These are phyloP conservation scores for Naganishia vishniacii DNA, from an alignment of 768 basidiomycete genomes.

Conservation along the genomic window DNA sequence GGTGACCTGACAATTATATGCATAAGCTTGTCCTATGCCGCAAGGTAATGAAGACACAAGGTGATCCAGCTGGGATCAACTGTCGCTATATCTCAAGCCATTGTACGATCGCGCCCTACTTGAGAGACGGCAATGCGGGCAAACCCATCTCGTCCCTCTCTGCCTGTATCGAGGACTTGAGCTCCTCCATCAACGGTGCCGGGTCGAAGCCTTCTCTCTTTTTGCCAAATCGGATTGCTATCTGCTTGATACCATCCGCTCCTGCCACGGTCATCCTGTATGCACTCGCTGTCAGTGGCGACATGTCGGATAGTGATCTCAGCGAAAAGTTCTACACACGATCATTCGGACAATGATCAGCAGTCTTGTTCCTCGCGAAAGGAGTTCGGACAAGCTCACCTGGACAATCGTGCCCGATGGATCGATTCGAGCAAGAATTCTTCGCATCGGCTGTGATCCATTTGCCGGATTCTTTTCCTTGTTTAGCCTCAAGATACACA, in stretches of 20 bases:
- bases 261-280: conserved; percentile 17
- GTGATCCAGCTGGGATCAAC: not conserved
- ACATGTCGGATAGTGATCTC: conserved; percentile 20
- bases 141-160: conserved; percentile 23
- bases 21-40: not conserved
- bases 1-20: conserved; percentile 31
- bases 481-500: conserved; percentile 24
- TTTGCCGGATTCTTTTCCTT: conserved; percentile 13
- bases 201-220: conserved; percentile 14
- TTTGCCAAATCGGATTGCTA: conserved; percentile 24
- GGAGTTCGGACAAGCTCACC: conserved; percentile 3
- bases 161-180: conserved; percentile 18
- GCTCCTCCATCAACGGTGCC: conserved; percentile 15
- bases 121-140: conserved; percentile 10
- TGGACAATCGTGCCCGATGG: conserved; percentile 22
- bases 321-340: conserved; percentile 26
- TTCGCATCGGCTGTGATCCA: conserved; percentile 20
- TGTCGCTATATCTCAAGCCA: not conserved
- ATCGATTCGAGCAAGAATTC: conserved; percentile 23
- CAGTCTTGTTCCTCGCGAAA: no score
- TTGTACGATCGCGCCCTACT: not conserved
- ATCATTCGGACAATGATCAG: not conserved
- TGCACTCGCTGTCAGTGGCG: conserved; percentile 9
- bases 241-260: conserved; percentile 22
- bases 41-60: not conserved